Evolutionary conservation across 2,329 filamentous ascomycete species (phyloP).

Genomic region (Fusarium phyllophilum): DNA sequence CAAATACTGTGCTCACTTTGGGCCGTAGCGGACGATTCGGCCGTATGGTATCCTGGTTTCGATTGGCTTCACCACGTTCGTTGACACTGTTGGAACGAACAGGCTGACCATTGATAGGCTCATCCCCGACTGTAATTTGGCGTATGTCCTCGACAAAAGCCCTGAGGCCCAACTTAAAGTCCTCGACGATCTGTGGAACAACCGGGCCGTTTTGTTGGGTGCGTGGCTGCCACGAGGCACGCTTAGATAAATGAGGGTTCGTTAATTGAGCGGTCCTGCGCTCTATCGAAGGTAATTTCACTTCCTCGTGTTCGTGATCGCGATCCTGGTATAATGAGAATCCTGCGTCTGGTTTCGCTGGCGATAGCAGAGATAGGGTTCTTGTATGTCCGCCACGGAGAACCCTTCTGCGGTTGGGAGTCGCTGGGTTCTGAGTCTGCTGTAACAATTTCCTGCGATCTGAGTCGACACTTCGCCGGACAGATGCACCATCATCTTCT

Average conservation of each 20-base stretch:
- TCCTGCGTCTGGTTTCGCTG: conserved; percentile 58
- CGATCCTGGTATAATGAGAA: conserved; percentile 57
- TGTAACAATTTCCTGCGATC: conserved; percentile 77
- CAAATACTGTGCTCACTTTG: conserved; percentile 56
- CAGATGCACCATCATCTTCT: conserved; percentile 48
- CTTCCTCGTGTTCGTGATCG: conserved; percentile 40
- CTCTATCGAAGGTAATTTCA: conserved; percentile 45
- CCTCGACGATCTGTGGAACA: conserved; percentile 84
- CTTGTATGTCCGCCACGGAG: conserved; percentile 74
- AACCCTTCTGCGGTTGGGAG: conserved; percentile 65
- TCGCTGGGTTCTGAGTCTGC: conserved; percentile 56
- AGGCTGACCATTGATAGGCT: conserved; percentile 72
- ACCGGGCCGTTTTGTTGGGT: conserved; percentile 56
- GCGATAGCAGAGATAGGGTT: conserved; percentile 85
- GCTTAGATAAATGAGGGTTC: conserved; percentile 59
- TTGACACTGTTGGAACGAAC: conserved; percentile 37
- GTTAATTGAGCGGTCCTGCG: conserved; percentile 49
- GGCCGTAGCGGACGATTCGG: conserved; percentile 54
- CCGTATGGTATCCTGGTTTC: conserved; percentile 60
- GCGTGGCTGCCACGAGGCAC: conserved; percentile 69
- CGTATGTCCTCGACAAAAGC: conserved; percentile 96
- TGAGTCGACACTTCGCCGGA: conserved; percentile 66
- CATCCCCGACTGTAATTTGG: conserved; percentile 95
- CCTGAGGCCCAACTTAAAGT: conserved; percentile 89
- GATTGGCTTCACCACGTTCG: conserved; percentile 33